Base-by-base conservation (phyloP, 345 rosid genomes). In the Turritis glabra region DNA sequence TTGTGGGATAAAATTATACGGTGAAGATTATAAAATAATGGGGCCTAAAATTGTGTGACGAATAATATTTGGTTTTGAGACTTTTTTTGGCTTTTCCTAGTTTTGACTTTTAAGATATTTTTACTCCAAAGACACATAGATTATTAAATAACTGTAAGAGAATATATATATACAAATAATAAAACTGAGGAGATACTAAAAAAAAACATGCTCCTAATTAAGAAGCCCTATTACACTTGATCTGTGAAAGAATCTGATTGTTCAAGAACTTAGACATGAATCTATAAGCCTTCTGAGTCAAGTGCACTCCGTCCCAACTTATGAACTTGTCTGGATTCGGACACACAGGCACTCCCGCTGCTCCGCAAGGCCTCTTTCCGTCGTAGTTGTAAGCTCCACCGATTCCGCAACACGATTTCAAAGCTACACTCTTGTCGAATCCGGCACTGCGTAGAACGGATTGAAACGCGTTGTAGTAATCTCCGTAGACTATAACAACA, bases 301-400 rank as follows among this genome's bases (percentile, higher is more conserved):
- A 74, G n/a, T 79, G 84, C 2, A 73, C 37, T 35, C 79, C 82
- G 10, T 82, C 85, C 84, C 85, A 84, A 30, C 80, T 82, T 8
- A 78, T 44, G 14, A 54, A 62, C 44, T 44, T 50, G 14, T 56
- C 17, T 14, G 79, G 78, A 18, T 71, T 55, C 25, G 33, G 5
- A 50, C 87, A 84, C 12, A 77, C 80, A 1, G 75, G 76, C 9
- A 72, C 76, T 12, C 71, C 69, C 1, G 8, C 3, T 4, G 56
- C 72, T 71, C 87, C 82, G 2, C 85, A 84, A 13, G 41, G 29
- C 2, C 53, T 68, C 2, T 8, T 18, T 3, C 46, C 52, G 15
- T 50, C 61, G 25, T 58, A 77, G 33, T 69, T 44, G 27, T 75
- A 72, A 11, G 63, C 72, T 27, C 80, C 85, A 62, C 85, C 85